Conservation (phyloP, 352 stramenopile genomes). For the Phytopythium kandeliae region DNA sequence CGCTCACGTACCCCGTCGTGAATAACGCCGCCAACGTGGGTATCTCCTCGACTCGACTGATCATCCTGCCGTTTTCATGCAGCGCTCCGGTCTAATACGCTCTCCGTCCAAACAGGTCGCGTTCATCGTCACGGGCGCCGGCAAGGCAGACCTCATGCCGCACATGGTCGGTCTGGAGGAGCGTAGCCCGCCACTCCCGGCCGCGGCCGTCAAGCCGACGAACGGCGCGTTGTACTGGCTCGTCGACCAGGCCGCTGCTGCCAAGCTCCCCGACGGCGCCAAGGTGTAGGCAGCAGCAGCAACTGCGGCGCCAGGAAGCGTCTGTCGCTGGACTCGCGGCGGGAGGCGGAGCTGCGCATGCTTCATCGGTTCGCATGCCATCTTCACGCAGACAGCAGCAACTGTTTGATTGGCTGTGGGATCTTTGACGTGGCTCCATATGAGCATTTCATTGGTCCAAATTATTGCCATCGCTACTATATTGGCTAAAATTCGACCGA, state of each 20-base stretch:
- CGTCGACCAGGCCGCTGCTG: conserved; percentile 72
- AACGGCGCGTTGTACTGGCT: conserved; percentile 82
- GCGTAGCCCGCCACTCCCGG: conserved; percentile 56
- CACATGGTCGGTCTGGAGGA: conserved; percentile 68
- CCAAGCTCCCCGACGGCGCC: conserved; percentile 46
- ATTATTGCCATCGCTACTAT: too few species aligned
- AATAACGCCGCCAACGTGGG: conserved; percentile 85
- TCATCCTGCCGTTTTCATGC: not conserved
- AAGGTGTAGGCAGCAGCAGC: too few species aligned
- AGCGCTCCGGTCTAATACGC: conserved; percentile 6
- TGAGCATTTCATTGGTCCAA: conserved; percentile 15
- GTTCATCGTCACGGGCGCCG: conserved; percentile 86
- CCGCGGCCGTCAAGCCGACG: conserved; percentile 62
- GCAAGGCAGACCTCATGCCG: conserved; percentile 87
- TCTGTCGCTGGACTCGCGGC: too few species aligned
- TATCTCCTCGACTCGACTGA: too few species aligned
- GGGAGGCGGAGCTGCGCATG: too few species aligned
- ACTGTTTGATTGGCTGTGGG: not conserved
- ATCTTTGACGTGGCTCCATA: conserved; percentile 7
- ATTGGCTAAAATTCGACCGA: not conserved
- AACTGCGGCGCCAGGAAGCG: too few species aligned
- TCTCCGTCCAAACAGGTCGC: conserved; percentile 47
- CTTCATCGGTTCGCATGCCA: too few species aligned
- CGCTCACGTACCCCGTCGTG: conserved; percentile 94
- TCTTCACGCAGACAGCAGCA: too few species aligned